phyloP scores from a whole-genome alignment of 2,329 filamentous ascomycete genomes.

The Fusarium praegraminearum region DNA sequence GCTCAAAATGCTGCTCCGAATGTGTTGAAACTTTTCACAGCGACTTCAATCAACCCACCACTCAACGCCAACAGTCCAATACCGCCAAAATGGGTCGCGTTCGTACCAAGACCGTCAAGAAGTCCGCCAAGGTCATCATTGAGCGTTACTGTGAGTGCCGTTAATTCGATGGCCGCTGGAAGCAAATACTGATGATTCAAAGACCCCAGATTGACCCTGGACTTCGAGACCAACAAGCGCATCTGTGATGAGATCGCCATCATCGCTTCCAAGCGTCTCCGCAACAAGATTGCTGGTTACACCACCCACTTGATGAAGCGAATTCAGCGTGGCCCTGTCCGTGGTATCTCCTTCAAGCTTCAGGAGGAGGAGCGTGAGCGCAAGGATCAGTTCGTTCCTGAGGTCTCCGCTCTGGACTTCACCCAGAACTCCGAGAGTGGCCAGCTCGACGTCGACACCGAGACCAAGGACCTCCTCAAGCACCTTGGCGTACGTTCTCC shows the following conservation, averaged over 20 bases:
- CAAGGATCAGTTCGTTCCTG: slow-evolving; percentile 99
- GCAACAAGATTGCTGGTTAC: slow-evolving; percentile 99
- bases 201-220: slow-evolving; percentile 93
- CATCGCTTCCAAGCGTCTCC: slow-evolving; percentile 97
- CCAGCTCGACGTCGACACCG: slow-evolving; percentile 92
- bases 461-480: slow-evolving; percentile 99
- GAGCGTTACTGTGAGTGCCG: slow-evolving; percentile 77
- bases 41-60: slow-evolving; percentile 50
- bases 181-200: neutral
- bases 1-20: neutral
- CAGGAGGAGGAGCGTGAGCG: slow-evolving; percentile 99
- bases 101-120: slow-evolving; percentile 77
- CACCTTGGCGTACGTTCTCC: slow-evolving; percentile 88
- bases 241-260: slow-evolving; percentile 99
- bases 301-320: slow-evolving; percentile 99
- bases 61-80: slow-evolving; percentile 56
- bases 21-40: slow-evolving; percentile 39
- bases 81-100: slow-evolving; percentile 77
- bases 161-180: neutral
- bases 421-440: slow-evolving; percentile 92
- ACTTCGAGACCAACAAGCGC: slow-evolving; percentile 99
- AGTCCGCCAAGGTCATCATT: slow-evolving; percentile 99
- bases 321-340: slow-evolving; percentile 98
- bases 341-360: slow-evolving; percentile 99
- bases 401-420: slow-evolving; percentile 98